Percentiles rank a stretch among this genome's conserved stretches.
Conservation (phyloP, 169 alveolate genomes). For the Plasmodium ovale region DNA sequence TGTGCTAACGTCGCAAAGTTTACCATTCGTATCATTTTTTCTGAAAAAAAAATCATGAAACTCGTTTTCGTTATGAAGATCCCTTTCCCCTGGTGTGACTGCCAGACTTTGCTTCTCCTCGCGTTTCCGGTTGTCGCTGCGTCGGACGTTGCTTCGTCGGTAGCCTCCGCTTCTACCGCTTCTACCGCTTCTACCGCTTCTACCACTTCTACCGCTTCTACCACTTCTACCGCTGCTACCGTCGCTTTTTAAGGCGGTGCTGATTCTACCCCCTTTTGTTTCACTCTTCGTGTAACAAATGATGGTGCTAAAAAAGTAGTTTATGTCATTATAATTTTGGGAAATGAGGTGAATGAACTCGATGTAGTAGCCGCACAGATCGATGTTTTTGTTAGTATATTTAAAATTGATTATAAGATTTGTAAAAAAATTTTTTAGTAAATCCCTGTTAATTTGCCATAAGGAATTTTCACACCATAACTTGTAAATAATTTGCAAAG, state of each 20-base stretch:
- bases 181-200: no score
- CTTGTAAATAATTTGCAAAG: constrained; percentile 49
- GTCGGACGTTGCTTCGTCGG: no score
- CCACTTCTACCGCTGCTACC: neutral
- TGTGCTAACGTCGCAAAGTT: constrained; percentile 8
- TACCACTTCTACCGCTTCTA: neutral
- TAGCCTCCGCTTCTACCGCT: no score
- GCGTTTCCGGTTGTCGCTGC: no score
- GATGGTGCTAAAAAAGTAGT: constrained; percentile 46
- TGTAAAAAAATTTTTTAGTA: constrained; percentile 46
- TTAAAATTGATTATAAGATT: constrained; percentile 52
- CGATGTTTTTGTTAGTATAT: constrained; percentile 56
- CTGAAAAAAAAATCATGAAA: neutral
- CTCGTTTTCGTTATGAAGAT: no score
- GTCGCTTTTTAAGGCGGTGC: neutral
- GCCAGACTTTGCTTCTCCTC: no score
- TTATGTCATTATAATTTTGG: constrained; percentile 29
- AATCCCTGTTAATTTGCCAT: constrained; percentile 66
- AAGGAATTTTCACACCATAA: constrained; percentile 68
- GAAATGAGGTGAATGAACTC: constrained; percentile 49
- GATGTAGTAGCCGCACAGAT: constrained; percentile 54
- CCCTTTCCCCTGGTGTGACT: no score
- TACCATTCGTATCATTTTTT: neutral
- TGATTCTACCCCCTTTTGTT: constrained; percentile 3
- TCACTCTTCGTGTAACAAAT: constrained; percentile 11